These are phyloP conservation scores for Paratinospora sagittata DNA, from an alignment of 164 flowering plant species.

Conservation along the genomic window DNA sequence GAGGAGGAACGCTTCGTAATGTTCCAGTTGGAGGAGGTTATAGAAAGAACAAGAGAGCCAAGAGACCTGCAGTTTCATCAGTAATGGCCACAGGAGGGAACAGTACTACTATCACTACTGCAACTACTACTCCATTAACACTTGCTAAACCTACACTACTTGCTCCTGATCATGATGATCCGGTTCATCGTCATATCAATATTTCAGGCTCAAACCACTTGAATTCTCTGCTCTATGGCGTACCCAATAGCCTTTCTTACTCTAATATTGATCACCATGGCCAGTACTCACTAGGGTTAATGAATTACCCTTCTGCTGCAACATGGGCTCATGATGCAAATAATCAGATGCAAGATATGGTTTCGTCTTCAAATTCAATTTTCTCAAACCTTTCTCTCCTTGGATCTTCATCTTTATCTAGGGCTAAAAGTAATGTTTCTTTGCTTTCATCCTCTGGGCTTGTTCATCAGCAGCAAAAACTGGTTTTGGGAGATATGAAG, in stretches of 20 bases:
- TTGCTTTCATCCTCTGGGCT: constrained; percentile 7
- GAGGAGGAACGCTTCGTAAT: background rate
- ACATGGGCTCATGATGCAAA: constrained; percentile 12
- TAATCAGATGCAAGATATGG: constrained; percentile 26
- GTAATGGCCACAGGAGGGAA: no score
- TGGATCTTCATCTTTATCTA: constrained; percentile 41
- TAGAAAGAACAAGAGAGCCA: no score
- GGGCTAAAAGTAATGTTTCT: no score
- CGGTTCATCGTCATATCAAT: no score
- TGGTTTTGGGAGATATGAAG: no score
- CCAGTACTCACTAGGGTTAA: no score
- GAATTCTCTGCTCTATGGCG: constrained; percentile 34
- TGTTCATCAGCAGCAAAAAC: constrained; percentile 15
- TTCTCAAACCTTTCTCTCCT: constrained; percentile 32
- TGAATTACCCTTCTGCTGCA: constrained; percentile 47
- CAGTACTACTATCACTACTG: no score
- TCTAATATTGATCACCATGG: constrained; percentile 27
- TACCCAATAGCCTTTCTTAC: constrained; percentile 27
- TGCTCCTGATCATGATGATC: background rate
- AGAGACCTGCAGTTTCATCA: no score
- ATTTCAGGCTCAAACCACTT: constrained; percentile 14
- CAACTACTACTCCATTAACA: constrained; percentile 18
- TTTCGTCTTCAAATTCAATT: constrained; percentile 25
- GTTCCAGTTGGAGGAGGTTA: background rate
- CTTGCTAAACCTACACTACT: constrained; percentile 2